Evolutionary conservation across 176 grass and related monocot genomes (phyloP), one percentile per base, ranked within the genome.

Genomic region (Avena sativa): DNA sequence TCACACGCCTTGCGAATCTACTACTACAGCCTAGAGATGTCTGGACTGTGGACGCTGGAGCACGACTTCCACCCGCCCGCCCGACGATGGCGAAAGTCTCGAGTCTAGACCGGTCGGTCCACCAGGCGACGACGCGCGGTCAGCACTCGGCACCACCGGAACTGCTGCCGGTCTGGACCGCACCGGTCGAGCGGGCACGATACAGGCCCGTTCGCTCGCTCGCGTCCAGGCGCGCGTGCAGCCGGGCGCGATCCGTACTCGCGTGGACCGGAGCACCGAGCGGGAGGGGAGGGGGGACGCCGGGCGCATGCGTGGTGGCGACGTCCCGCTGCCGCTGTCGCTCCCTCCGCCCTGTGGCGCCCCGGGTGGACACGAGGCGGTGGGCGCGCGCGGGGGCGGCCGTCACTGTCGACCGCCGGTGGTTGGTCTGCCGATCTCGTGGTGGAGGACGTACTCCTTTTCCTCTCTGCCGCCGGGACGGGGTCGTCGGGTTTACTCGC

Each of bases 331-430:
- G 80, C 48, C 28, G 82, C 56, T 65, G 83, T 11, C 77, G 56
- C 7, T 2, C 23, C 7, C 12, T 2, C 23, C 21, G 15, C 52
- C 52, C 6, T 17, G 52, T 56, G 52, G 52, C 52, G 52, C 52
- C 52, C 15, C 52, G 52, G 52, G 67, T 34, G 36, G 61, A 20
- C 47, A 78, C 83, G 83, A 67, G 46, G 40, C 40, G 26, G 34
- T 11, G 17, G 48, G 21, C 38, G 70, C 2, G 59, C 1, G 70
- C 1, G 59, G 0, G 63, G 3, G 74, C 6, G 47, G 15, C 12
- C 88, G 84, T 86, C 89, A 21, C 63, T 3, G 13, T 81, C 50
- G 62, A 44, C 15, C 66, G 30, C 1, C 8, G 64, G 79, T 86
- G 79, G 71, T 7, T 80, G 56, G 80, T 13, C 17, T 8, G 12